Base-by-base conservation (phyloP, 306 rosid species). In the Arachis hypogaea region DNA sequence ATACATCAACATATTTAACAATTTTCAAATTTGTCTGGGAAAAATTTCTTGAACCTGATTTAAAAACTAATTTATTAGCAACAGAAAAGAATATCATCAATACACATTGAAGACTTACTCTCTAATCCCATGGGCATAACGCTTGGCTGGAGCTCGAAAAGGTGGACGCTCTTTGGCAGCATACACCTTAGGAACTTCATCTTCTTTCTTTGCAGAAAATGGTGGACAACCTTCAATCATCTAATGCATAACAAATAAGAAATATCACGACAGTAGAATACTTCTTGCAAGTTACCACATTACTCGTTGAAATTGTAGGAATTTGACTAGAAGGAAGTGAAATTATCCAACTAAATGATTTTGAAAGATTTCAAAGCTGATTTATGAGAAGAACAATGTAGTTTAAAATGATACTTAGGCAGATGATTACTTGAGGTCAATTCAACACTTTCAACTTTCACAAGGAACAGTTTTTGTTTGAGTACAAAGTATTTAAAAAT, bases 191-290 rank as follows among this genome's bases (percentile, higher is more conserved):
- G 85, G 88, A 84, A 91, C 93, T 64, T 86, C 91, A 14, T 73
- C 81, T n/a, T 91, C 98, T 69, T 80, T 69, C 80, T 85, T 88
- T 29, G 83, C 76, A 67, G 68, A 58, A 78, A 93, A 93, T 50
- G 98, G 98, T 6, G 77, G 91, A 45, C 82, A 85, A 45, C 97
- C 97, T 85, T 93, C 98, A 69, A 93, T 89, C 98, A 93, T 93
- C 98, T 93, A 69, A 69, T 71, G 58, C 36, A 77, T 18, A 81
- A 68, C 54, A 74, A 29, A 82, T 59, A 63, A 70, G 12, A 78
- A 79, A 61, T 75, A 72, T 73, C 80, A 77, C 56, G 9, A 59
- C 71, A 64, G 16, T 38, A 66, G 66, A 47, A 43, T 11, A 59
- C 14, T 14, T 14, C 14, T 14, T 14, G 14, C 14, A 46, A 29